Evolutionary conservation across 331 rosid species (phyloP).

Genomic region (Malus hybrid): DNA sequence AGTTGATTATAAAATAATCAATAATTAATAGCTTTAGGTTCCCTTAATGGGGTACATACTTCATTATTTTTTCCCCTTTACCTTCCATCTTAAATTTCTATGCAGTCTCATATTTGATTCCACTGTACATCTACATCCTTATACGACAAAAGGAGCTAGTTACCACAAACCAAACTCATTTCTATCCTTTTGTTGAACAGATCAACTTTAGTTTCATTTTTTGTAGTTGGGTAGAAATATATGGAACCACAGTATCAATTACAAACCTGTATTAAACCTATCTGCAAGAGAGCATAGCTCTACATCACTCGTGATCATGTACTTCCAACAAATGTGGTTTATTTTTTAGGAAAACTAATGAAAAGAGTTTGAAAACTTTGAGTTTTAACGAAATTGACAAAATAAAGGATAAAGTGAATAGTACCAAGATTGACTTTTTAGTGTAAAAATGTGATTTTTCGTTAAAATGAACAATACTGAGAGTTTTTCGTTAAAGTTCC

Average conservation of each 20-base stretch:
- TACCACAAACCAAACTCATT: slow-evolving; percentile 48
- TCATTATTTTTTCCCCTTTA: slow-evolving; percentile 31
- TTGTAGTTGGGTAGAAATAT: not conserved
- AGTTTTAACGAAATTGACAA: no score
- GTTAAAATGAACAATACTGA: no score
- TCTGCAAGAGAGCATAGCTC: not conserved
- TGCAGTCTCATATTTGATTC: slow-evolving; percentile 41
- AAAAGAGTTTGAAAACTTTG: no score
- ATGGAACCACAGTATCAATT: not conserved
- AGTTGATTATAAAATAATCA: slow-evolving; percentile 37
- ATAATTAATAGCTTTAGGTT: slow-evolving; percentile 44
- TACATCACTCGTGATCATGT: not conserved
- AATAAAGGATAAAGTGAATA: no score
- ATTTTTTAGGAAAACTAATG: no score
- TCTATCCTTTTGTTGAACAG: slow-evolving; percentile 34
- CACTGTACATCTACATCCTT: slow-evolving; percentile 44
- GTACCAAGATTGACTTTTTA: no score
- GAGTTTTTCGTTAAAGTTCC: no score
- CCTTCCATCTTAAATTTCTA: slow-evolving; percentile 24
- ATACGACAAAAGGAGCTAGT: slow-evolving; percentile 61
- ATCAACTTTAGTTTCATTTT: slow-evolving; percentile 7
- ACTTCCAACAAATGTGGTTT: not conserved
- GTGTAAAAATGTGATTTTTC: no score
- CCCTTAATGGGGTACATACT: slow-evolving; percentile 74
- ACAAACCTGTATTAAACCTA: not conserved